Evolutionary conservation across 768 basidiomycete genomes (phyloP), one percentile per base, ranked within the genome.

Genomic region (Paxillus rubicundulus): DNA sequence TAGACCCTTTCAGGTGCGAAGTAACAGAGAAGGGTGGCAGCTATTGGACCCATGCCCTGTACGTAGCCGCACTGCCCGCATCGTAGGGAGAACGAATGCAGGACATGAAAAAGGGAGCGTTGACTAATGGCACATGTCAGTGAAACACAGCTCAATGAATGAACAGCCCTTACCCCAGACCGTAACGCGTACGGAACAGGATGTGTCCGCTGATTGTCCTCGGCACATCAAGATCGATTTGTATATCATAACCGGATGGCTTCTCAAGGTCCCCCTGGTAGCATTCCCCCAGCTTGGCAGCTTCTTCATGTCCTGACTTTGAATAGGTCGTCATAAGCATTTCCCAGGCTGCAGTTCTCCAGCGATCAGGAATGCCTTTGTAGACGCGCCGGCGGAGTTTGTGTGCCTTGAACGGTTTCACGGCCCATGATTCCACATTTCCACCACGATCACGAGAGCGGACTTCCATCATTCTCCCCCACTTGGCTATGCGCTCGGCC

Each of bases 21-120:
- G 68, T 98, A 98, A 72, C 89, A 94, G 12, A 98, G 80, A 18
- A 99, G 78, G 2, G 94, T 98, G 1, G 95, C 90, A 0, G 96
- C 92, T 52, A 99, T 90, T 6, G 96, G 91, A 2, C 97, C 95
- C 97, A 99, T 99, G 54, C 97, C 97, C 72, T 99, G 97, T 37
- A 95, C 94, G 67, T 99, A 99, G 14, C 96, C 96, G 56, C 97
- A 98, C 10, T 80, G 75, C 16, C 75, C 68, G 70, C 96, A 98
- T n/a, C 77, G 76, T 17, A 95, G 77, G 2, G 93, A 95, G 67
- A 97, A 94, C 46, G 82, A 82, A 69, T 98, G 97, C 24, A 98
- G 78, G 52, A 97, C 92, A 66, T 92, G 93, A 71, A 98, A 98
- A 10, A 99, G 76, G 4, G 91, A 89, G 10, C 96, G 86, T 81